Base-by-base conservation (phyloP, 768 basidiomycete species). In the Leccinum imitatum region DNA sequence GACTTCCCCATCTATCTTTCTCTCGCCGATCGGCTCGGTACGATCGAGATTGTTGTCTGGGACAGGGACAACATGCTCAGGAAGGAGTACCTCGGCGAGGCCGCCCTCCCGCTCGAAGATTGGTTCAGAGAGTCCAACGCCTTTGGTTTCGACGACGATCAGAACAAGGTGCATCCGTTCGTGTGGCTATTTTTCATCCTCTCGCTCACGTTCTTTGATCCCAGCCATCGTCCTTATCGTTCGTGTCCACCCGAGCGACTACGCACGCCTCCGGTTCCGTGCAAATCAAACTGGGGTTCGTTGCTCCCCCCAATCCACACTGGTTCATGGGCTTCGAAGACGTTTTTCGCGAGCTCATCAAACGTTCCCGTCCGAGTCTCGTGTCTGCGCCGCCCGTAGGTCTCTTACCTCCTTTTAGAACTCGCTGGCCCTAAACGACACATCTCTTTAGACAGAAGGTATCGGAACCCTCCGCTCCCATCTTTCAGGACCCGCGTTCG, bases 51-150 rank as follows among this genome's bases (percentile, higher is more conserved):
- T 35, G 87, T 97, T 13, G 81, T 95, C 0, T 99, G 96, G 95
- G 95, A 95, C 75, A 94, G 89, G 77, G 95, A 98, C 73, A 78
- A 91, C 64, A 72, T 94, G 67, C 59, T 76, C 58, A 84, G 81
- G 67, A 97, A 95, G 76, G 96, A 98, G 50, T 99, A 97, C 71
- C 81, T 99, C 15, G 97, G 97, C 15, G 96, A 99, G 73, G 82
- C 84, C 5, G 83, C 87, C 0, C 64, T 98, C 7, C 83, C 85
- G 0, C 70, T 96, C n/a, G 87, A 87, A 19, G 86, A 91, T 35
- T 96, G 93, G 93, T 97, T 95, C 54, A 19, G 64, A 58, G 59
- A 78, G 62, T 44, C 78, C 69, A 58, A 71, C 25, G 62, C 66
- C 0, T 82, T 80, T 60, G 81, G 68, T 11, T 94, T 83, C 75